phyloP scores from a whole-genome alignment of 768 basidiomycete species.

The Boletus vermiculosoides region DNA sequence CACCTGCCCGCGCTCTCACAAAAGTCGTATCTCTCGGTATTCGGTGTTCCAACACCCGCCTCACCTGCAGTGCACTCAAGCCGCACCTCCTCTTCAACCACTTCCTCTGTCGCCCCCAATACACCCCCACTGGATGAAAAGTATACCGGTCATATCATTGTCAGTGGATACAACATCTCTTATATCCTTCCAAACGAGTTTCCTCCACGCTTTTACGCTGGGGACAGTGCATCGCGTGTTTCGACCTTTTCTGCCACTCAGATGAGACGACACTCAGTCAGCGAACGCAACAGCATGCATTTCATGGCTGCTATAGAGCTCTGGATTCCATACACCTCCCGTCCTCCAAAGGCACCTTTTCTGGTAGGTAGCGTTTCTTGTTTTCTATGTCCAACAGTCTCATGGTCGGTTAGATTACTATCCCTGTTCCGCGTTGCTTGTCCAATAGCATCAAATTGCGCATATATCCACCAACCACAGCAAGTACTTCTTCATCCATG shows the following conservation, averaged over 20 bases:
- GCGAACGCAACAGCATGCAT: constrained; percentile 57
- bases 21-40: constrained; percentile 59
- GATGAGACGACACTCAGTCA: constrained; percentile 52
- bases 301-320: constrained; percentile 84
- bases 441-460: constrained; percentile 73
- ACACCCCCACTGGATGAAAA: constrained; percentile 55
- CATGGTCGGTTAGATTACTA: constrained; percentile 52
- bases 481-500: constrained; percentile 55
- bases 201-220: constrained; percentile 30
- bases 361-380: constrained; percentile 43
- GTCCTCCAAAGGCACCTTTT: constrained; percentile 73
- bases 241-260: constrained; percentile 30
- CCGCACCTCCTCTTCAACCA: constrained; percentile 39
- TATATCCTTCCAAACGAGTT: constrained; percentile 75
- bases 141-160: constrained; percentile 73
- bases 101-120: constrained; percentile 25
- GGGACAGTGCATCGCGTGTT: constrained; percentile 22
- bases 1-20: constrained; percentile 60
- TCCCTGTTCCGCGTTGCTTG: constrained; percentile 75
- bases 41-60: constrained; percentile 41
- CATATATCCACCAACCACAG: constrained; percentile 61
- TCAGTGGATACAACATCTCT: constrained; percentile 74
- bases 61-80: constrained; percentile 31
- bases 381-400: constrained; percentile 3
- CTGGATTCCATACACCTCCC: constrained; percentile 65